A percentile compares a stretch with the other conserved stretches of the same genome.
Evolutionary conservation across 2,329 filamentous ascomycete genomes (phyloP).

Genomic region (Fusarium udum): DNA sequence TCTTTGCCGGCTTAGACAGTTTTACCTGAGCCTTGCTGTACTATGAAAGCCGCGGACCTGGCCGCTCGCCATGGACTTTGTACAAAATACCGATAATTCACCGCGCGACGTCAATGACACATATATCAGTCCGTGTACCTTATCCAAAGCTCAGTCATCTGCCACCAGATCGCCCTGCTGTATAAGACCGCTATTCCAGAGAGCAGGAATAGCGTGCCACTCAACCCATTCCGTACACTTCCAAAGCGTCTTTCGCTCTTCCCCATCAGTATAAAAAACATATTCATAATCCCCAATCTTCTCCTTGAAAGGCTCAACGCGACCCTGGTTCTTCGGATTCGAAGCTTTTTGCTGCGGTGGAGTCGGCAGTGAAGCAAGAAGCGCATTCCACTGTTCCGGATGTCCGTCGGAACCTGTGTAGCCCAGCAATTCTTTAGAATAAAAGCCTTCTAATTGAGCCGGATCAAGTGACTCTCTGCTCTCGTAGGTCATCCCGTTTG

Average conservation of each 20-base stretch:
- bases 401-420: accelerated
- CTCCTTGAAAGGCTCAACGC: not conserved
- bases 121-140: too few relatives aligned
- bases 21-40: too few relatives aligned
- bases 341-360: not conserved
- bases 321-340: accelerated
- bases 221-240: slow-evolving; percentile 1
- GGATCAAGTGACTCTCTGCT: not conserved
- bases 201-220: not conserved
- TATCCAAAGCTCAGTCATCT: too few relatives aligned
- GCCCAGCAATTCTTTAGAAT: not conserved
- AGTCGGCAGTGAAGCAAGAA: not conserved
- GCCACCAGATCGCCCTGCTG: too few relatives aligned
- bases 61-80: too few relatives aligned
- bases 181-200: not conserved
- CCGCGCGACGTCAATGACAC: too few relatives aligned
- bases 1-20: too few relatives aligned
- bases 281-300: accelerated
- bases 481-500: not conserved
- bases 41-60: too few relatives aligned
- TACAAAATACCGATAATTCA: too few relatives aligned
- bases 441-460: accelerated
- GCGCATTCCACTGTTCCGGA: not conserved
- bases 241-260: not conserved
- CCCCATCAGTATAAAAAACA: not conserved